These are phyloP conservation scores for Simmondsia chinensis DNA, from an alignment of 148 eudicot genomes.

Conservation along the genomic window DNA sequence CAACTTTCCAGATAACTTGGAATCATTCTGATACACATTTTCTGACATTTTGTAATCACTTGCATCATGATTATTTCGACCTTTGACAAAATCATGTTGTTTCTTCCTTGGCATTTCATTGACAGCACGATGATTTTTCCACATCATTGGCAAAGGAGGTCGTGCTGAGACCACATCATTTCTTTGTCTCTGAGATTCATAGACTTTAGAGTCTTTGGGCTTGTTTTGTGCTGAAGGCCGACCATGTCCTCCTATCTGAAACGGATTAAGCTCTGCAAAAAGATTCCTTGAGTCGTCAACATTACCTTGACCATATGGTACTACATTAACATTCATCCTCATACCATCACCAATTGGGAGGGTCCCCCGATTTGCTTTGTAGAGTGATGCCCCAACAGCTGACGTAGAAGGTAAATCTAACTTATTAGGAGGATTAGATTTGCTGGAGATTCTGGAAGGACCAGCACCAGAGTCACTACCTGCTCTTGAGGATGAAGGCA, in stretches of 20 bases:
- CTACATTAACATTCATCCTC: conserved; percentile 81
- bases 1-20: conserved; percentile 17
- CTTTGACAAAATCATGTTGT: conserved; percentile 38
- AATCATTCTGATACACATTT: conserved; percentile 18
- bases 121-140: conserved; percentile 69
- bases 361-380: conserved; percentile 76
- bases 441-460: conserved; percentile 41
- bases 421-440: conserved; percentile 33
- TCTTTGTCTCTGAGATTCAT: conserved; percentile 41
- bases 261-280: conserved; percentile 93
- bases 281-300: conserved; percentile 67
- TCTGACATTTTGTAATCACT: conserved; percentile 32
- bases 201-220: conserved; percentile 35
- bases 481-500: conserved; percentile 25
- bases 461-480: conserved; percentile 38
- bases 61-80: conserved; percentile 28
- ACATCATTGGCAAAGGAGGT: conserved; percentile 62
- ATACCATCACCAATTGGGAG: conserved; percentile 64
- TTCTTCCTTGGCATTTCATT: conserved; percentile 57
- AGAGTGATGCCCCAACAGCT: conserved; percentile 63
- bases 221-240: conserved; percentile 45
- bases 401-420: conserved; percentile 45
- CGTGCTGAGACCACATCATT: conserved; percentile 46
- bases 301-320: conserved; percentile 55
- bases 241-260: conserved; percentile 65